Percentiles rank a stretch among this genome's conserved stretches.
Evolutionary conservation across 306 rosid genomes (phyloP).

Genomic region (Rosa rugosa): DNA sequence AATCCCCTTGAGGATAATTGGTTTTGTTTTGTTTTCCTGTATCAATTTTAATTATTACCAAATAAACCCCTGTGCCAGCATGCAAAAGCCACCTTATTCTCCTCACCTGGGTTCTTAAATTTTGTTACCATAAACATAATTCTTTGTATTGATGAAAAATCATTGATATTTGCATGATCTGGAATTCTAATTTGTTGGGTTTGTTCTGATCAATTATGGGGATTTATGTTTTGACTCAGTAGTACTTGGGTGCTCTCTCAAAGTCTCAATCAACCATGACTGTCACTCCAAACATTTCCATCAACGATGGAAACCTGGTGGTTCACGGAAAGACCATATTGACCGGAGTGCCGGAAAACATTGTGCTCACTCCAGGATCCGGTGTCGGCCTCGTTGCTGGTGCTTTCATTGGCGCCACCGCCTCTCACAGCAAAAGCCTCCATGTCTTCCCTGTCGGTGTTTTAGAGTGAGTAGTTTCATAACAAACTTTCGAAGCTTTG

Average conservation of each 20-base stretch:
- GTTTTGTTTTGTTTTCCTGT: not conserved
- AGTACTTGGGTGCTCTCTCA: conserved; percentile 33
- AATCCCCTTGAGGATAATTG: not conserved
- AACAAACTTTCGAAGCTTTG: not conserved
- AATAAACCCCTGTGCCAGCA: not conserved
- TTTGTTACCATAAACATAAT: not conserved
- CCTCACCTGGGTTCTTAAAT: conserved; percentile 4
- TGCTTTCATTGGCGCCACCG: conserved; percentile 80
- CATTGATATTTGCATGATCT: not conserved
- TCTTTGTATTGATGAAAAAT: not conserved
- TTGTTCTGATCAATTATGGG: not conserved
- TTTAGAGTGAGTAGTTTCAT: conserved; percentile 58
- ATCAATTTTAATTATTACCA: not conserved
- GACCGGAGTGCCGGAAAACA: conserved; percentile 76
- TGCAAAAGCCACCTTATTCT: not conserved
- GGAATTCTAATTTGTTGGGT: not conserved
- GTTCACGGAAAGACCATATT: conserved; percentile 86
- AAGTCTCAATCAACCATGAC: conserved; percentile 55
- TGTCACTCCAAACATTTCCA: conserved; percentile 59
- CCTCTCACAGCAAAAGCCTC: conserved; percentile 67
- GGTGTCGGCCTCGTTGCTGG: conserved; percentile 70
- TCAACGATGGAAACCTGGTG: conserved; percentile 74
- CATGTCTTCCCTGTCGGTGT: conserved; percentile 86
- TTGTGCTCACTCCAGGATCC: conserved; percentile 66
- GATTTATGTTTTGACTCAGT: conserved; percentile 17